Percentiles rank a stretch among this genome's conserved stretches.
Conservation (phyloP, 371 early-diverging fungal species). For the Circinella umbellata region DNA sequence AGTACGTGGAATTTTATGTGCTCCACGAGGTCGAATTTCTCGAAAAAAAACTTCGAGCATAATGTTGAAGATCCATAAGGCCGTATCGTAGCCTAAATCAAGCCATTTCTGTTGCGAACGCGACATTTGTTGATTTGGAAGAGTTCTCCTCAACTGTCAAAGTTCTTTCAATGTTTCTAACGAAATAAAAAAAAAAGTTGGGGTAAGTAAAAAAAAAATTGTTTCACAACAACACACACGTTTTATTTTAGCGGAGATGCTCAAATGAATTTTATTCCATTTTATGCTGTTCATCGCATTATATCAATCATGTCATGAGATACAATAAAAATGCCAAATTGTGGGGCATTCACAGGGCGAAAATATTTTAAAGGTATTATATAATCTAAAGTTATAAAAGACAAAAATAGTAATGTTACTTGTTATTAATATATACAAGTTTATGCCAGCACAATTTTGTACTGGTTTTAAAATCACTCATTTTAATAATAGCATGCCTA, state of each 20-base stretch:
- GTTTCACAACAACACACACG: neutral
- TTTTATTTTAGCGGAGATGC: neutral
- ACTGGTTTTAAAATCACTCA: too few species aligned
- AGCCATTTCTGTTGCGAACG: constrained; percentile 9
- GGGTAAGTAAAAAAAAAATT: constrained; percentile 9
- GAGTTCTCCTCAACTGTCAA: neutral
- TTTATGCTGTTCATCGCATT: too few species aligned
- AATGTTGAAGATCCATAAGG: constrained; percentile 61
- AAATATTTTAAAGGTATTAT: too few species aligned
- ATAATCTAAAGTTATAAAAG: too few species aligned
- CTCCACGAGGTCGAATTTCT: constrained; percentile 87
- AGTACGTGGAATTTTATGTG: constrained; percentile 82
- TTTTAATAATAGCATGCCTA: too few species aligned
- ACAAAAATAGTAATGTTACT: too few species aligned
- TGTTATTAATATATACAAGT: too few species aligned
- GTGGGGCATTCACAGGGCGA: too few species aligned
- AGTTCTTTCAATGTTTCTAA: neutral
- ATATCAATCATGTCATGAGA: too few species aligned
- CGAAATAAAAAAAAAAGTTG: constrained; percentile 7
- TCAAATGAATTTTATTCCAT: too few species aligned
- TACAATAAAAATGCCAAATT: too few species aligned
- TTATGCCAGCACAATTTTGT: too few species aligned
- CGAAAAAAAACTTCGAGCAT: constrained; percentile 85
- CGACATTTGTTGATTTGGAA: constrained; percentile 5
- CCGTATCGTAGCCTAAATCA: constrained; percentile 40